Conservation (phyloP, 1,284 basidiomycete species). For the Porodaedalea pini region DNA sequence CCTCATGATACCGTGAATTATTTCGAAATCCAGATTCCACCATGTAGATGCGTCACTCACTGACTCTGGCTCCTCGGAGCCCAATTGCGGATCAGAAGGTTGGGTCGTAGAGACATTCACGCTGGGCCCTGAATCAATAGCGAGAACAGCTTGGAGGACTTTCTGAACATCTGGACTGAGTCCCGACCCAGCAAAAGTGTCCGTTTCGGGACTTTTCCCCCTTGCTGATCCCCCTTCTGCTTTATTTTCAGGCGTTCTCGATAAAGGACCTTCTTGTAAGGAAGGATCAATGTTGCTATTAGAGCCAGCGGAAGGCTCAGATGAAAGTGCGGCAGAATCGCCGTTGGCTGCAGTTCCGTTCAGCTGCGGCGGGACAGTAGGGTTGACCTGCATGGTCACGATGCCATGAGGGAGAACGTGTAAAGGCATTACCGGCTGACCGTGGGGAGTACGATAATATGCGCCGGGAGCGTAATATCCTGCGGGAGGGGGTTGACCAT, state of each 20-base stretch:
- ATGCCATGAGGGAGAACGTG: constrained; percentile 10
- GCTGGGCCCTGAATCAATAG: constrained; percentile 13
- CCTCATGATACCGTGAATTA: too few relatives aligned
- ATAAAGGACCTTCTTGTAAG: neutral
- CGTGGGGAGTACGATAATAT: constrained; percentile 16
- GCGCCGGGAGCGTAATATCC: constrained; percentile 15
- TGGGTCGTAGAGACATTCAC: neutral
- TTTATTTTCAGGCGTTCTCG: neutral
- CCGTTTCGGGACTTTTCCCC: neutral
- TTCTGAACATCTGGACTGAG: constrained; percentile 14
- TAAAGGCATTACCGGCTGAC: constrained; percentile 8
- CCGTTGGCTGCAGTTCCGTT: neutral
- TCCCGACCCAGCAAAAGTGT: neutral
- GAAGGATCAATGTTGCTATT: constrained; percentile 10
- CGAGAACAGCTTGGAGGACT: constrained; percentile 14
- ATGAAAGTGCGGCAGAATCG: neutral
- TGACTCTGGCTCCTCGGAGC: neutral
- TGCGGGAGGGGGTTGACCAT: neutral
- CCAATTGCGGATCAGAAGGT: neutral
- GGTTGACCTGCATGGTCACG: constrained; percentile 11
- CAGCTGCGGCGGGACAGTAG: neutral
- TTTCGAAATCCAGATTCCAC: too few relatives aligned
- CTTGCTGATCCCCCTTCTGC: neutral
- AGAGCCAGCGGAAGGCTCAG: neutral
- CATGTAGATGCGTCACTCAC: too few relatives aligned